phyloP scores from a whole-genome alignment of 352 stramenopile genomes.

The Globisporangium echinulatum region DNA sequence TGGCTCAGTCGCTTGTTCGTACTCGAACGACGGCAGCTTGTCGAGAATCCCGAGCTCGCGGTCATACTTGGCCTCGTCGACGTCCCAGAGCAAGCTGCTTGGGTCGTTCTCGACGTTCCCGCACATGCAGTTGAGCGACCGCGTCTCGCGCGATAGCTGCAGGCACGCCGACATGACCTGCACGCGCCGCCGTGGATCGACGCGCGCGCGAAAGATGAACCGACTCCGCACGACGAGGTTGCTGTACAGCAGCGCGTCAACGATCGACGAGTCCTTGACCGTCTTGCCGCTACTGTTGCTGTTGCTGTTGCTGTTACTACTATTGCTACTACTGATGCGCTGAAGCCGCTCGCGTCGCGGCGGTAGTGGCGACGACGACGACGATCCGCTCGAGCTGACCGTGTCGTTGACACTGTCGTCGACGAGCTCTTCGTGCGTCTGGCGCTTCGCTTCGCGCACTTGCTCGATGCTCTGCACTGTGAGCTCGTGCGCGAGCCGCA shows the following conservation, averaged over 20 bases:
- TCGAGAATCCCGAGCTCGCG: constrained; percentile 58
- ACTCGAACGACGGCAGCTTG: constrained; percentile 56
- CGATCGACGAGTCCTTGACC: constrained; percentile 56
- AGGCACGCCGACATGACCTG: constrained; percentile 62
- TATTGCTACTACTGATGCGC: constrained; percentile 1
- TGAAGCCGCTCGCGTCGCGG: constrained; percentile 13
- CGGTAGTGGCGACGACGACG: not conserved
- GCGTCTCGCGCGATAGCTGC: constrained; percentile 62
- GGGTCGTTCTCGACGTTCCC: constrained; percentile 71
- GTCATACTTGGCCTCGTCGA: constrained; percentile 71
- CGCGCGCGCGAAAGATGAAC: constrained; percentile 74
- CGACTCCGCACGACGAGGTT: constrained; percentile 73
- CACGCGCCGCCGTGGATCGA: constrained; percentile 65
- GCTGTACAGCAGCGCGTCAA: constrained; percentile 72
- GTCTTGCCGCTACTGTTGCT: constrained; percentile 10
- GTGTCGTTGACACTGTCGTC: constrained; percentile 18
- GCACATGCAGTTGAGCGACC: constrained; percentile 63
- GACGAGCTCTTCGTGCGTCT: constrained; percentile 27
- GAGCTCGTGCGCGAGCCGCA: constrained; percentile 66
- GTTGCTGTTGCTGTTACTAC: not conserved
- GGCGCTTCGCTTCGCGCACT: constrained; percentile 44
- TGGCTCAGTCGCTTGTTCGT: constrained; percentile 20
- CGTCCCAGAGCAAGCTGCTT: constrained; percentile 54
- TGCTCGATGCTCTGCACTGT: constrained; percentile 69
- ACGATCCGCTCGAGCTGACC: constrained; percentile 2